Base-by-base conservation (phyloP, 2,329 filamentous ascomycete genomes). In the Aspergillus clavatus region DNA sequence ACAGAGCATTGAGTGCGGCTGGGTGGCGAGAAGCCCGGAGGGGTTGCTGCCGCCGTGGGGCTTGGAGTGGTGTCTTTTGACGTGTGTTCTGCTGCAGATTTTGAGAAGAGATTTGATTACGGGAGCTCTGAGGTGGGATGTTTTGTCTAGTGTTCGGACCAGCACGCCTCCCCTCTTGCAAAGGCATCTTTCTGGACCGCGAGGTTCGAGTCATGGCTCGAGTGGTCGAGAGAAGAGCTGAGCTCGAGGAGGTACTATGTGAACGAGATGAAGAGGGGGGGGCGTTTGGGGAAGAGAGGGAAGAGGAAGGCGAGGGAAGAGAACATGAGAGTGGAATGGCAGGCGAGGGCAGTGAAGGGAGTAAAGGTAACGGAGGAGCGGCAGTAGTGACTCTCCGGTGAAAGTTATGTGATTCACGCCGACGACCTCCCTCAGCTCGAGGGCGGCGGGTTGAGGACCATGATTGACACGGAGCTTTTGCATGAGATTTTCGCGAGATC, bases 1-100 rank as follows among this genome's bases (percentile, higher is more conserved):
- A 76, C 11, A 52, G 51, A 2, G 54, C 39, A 19, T 51, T 40
- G 3, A 60, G 41, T 18, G 46, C 46, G 4, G 42, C n/a, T n/a
- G 39, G 23, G 2, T 40, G 47, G 24, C 41, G 43, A 29, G 23
- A 35, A 12, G 19, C 27, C 36, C 24, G 36, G 19, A 16, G 16
- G 10, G 16, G 16, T 1, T 10, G 3, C 11, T 3, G 27, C 7
- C 14, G 39, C 6, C 29, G 37, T 24, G 33, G 14, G 16, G 24
- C 14, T n/a, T 8, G 4, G 12, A n/a, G n/a, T n/a, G n/a, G n/a
- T n/a, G n/a, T n/a, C n/a, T n/a, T n/a, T n/a, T n/a, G n/a, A n/a
- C n/a, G n/a, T n/a, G n/a, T n/a, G n/a, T n/a, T n/a, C 16, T 33
- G 40, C 10, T 26, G 10, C 12, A n/a, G 8, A 24, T 28, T 26